These are phyloP conservation scores for Fraxinus ornus DNA, from an alignment of 305 asterid genomes.

Conservation along the genomic window DNA sequence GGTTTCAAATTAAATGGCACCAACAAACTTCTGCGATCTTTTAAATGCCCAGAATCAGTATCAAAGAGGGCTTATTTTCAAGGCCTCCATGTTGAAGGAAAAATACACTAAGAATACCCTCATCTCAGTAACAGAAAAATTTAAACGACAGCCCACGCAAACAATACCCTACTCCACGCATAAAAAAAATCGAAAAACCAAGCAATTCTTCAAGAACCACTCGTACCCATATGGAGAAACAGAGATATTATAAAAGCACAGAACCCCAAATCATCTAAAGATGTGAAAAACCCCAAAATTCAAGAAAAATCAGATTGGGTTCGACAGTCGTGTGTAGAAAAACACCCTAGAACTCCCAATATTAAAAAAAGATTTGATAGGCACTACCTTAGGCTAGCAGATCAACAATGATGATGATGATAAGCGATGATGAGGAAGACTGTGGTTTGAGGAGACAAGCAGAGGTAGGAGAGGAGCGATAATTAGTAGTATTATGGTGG, in stretches of 20 bases:
- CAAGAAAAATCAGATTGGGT: no score
- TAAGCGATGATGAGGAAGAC: no score
- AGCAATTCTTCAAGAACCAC: slow-evolving; percentile 1
- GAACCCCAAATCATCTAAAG: not conserved
- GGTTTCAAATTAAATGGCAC: not conserved
- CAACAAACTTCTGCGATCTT: not conserved
- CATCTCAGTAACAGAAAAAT: not conserved
- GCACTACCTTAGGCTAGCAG: no score
- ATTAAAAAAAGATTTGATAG: no score
- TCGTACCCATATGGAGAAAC: slow-evolving; percentile 4
- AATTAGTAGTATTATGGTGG: no score
- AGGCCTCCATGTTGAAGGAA: not conserved
- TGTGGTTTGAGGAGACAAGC: no score
- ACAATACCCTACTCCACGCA: not conserved
- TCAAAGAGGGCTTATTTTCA: not conserved
- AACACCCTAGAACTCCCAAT: no score
- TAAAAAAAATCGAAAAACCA: not conserved
- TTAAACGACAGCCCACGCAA: not conserved
- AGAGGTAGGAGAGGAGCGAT: no score
- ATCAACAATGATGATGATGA: no score
- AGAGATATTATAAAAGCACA: slow-evolving; percentile 22
- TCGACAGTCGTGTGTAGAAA: no score
- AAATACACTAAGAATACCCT: not conserved
- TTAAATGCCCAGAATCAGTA: not conserved
- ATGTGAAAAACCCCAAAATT: no score